Evolutionary conservation across 2,329 filamentous ascomycete genomes (phyloP), one percentile per base, ranked within the genome.

Genomic region (Aspergillus sp.): DNA sequence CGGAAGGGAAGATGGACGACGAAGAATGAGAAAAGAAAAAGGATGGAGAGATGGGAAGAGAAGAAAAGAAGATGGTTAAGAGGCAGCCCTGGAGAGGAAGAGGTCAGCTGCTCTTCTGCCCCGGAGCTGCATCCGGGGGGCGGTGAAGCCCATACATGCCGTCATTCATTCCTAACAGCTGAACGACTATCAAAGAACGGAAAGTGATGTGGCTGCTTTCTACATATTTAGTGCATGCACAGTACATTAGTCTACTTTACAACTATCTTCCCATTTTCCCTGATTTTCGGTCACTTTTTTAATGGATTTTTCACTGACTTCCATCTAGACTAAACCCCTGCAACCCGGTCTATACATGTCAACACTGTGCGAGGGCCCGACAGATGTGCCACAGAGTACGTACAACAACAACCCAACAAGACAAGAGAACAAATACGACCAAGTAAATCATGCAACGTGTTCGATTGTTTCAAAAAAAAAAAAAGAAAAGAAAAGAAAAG

Each of bases 141-240:
- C 62, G 63, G 62, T 61, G 55, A 58, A 53, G 45, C 44, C 38
- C 49, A 44, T 30, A 30, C 43, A 50, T 51, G 46, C 51, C 49
- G 49, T 47, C 17, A 49, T 49, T 39, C 35, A 39, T 17, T 39
- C 19, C 35, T 39, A 30, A 30, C 25, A 30, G 25, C 25, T 30
- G 25, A 30, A 30, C 10, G 4, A 30, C 25, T 5, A 30, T 12
- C 25, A 30, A 10, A 30, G 25, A 12, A 30, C 25, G 25, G 25
- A 30, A 30, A 42, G 12, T 23, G 25, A 30, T 30, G 42, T 32
- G 25, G 25, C 25, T 30, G 25, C 10, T 30, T 30, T 30, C 25
- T 30, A 30, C 25, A 30, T 30, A 12, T 30, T 30, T 30, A 30
- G 33, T 5, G 10, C 13, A 37, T 37, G 7, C 7, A 30, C 25